Percentiles rank a stretch among this genome's conserved stretches.
These are phyloP conservation scores for Skeletonema potamos DNA, from an alignment of 108 stramenopile genomes.

Conservation along the genomic window DNA sequence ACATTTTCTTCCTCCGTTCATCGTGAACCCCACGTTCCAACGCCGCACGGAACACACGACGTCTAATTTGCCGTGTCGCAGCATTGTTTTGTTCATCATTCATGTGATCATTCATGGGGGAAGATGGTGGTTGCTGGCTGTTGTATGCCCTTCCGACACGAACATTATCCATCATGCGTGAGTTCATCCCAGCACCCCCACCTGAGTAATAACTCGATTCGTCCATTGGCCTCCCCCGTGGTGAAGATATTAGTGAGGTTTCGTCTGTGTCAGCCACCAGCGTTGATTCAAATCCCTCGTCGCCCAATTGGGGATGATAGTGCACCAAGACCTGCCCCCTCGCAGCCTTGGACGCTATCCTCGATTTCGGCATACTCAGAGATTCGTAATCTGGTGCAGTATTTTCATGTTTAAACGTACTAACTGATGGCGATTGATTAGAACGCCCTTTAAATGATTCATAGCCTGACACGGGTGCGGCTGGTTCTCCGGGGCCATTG, in stretches of 20 bases:
- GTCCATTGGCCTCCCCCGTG: not conserved
- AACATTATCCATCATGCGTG: conserved; percentile 38
- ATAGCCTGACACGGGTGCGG: not conserved
- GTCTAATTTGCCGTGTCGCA: conserved; percentile 34
- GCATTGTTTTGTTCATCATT: conserved; percentile 44
- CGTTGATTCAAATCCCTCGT: conserved; percentile 48
- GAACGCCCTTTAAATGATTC: not conserved
- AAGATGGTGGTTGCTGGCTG: not conserved
- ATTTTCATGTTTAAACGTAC: not conserved
- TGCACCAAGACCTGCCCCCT: conserved; percentile 43
- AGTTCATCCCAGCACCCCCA: conserved; percentile 26
- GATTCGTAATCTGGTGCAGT: not conserved
- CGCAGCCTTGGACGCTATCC: not conserved
- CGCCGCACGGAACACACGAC: conserved; percentile 27
- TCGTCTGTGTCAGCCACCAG: conserved; percentile 11
- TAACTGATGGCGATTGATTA: not conserved
- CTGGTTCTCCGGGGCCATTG: not conserved
- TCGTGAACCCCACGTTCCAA: conserved; percentile 30
- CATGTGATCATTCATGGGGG: conserved; percentile 16
- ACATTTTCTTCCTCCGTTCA: conserved; percentile 26
- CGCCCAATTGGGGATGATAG: conserved; percentile 51
- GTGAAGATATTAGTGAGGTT: not conserved
- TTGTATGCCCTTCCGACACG: conserved; percentile 7
- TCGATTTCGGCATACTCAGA: not conserved
- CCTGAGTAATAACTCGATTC: not conserved